Percentiles rank a stretch among this genome's conserved stretches.
Conservation (phyloP, 495 filamentous ascomycete genomes). For the Penicillium longicatenatum region DNA sequence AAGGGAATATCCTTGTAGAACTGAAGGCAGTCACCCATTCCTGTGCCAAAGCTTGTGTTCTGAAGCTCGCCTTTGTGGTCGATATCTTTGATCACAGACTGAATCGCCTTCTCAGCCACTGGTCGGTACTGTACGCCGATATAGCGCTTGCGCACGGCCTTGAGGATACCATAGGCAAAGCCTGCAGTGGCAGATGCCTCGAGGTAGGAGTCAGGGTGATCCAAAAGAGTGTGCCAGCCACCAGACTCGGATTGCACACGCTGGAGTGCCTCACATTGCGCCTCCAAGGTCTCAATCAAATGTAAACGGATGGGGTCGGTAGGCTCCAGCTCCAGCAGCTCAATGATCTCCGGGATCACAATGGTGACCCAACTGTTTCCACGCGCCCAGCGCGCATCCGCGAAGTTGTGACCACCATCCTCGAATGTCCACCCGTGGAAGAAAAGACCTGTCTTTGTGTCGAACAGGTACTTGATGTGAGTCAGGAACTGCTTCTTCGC, state of each 20-base stretch:
- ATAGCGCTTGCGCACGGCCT: conserved; percentile 67
- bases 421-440: conserved; percentile 76
- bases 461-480: conserved; percentile 72
- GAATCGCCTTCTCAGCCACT: conserved; percentile 61
- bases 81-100: conserved; percentile 60
- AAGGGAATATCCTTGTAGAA: conserved; percentile 69
- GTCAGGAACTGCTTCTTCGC: conserved; percentile 72
- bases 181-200: conserved; percentile 75
- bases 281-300: conserved; percentile 59
- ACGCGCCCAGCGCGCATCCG: conserved; percentile 67
- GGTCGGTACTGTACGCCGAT: conserved; percentile 50
- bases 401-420: conserved; percentile 70
- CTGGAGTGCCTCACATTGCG: conserved; percentile 62
- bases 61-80: conserved; percentile 63
- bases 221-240: conserved; percentile 69
- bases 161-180: conserved; percentile 74
- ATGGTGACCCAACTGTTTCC: conserved; percentile 74
- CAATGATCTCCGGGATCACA: conserved; percentile 71
- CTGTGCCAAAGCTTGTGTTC: conserved; percentile 73
- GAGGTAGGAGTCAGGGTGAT: conserved; percentile 62
- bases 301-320: conserved; percentile 62
- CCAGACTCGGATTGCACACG: conserved; percentile 57
- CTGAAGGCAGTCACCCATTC: conserved; percentile 65
- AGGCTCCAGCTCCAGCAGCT: conserved; percentile 58
- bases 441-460: conserved; percentile 65